These are phyloP conservation scores for Podospora bellae-mahoneyi DNA, from an alignment of 495 filamentous ascomycete species.

Conservation along the genomic window DNA sequence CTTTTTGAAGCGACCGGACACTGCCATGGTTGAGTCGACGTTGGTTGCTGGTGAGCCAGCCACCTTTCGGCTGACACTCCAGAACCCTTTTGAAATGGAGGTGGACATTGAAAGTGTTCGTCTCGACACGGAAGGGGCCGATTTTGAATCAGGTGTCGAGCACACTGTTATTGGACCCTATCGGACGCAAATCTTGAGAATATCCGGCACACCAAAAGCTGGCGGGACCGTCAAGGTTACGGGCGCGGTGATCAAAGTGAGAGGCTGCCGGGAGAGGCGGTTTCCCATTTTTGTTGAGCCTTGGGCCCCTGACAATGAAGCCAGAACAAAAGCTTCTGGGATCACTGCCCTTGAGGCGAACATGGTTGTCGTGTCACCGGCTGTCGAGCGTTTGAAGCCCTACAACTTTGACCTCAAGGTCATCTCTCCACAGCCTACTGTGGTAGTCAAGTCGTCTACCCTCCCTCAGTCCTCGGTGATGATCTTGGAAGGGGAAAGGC, in stretches of 20 bases:
- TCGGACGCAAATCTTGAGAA: slow-evolving; percentile 70
- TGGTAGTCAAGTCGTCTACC: slow-evolving; percentile 70
- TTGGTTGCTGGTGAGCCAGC: slow-evolving; percentile 74
- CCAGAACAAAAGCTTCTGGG: slow-evolving; percentile 72
- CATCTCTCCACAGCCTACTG: slow-evolving; percentile 70
- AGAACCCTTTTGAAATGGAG: slow-evolving; percentile 93
- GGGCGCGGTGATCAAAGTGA: slow-evolving; percentile 75
- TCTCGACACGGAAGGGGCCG: slow-evolving; percentile 67
- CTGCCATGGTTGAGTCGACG: slow-evolving; percentile 55
- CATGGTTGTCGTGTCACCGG: slow-evolving; percentile 30
- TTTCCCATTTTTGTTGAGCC: slow-evolving; percentile 79
- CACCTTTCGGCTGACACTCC: slow-evolving; percentile 74
- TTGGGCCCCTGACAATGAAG: slow-evolving; percentile 67
- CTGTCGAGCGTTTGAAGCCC: slow-evolving; percentile 40
- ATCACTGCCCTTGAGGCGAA: slow-evolving; percentile 54
- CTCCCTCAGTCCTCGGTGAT: slow-evolving; percentile 84
- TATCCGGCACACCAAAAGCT: slow-evolving; percentile 63
- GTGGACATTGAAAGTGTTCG: slow-evolving; percentile 78
- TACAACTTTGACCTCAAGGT: slow-evolving; percentile 61
- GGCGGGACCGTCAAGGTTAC: slow-evolving; percentile 68
- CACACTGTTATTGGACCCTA: slow-evolving; percentile 71
- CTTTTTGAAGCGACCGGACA: slow-evolving; percentile 65
- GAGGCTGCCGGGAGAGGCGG: slow-evolving; percentile 71
- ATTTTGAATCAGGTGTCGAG: slow-evolving; percentile 63
- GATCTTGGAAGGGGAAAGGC: slow-evolving; percentile 83